phyloP scores from a whole-genome alignment of 1,284 basidiomycete species.

The Volvariella volvacea region DNA sequence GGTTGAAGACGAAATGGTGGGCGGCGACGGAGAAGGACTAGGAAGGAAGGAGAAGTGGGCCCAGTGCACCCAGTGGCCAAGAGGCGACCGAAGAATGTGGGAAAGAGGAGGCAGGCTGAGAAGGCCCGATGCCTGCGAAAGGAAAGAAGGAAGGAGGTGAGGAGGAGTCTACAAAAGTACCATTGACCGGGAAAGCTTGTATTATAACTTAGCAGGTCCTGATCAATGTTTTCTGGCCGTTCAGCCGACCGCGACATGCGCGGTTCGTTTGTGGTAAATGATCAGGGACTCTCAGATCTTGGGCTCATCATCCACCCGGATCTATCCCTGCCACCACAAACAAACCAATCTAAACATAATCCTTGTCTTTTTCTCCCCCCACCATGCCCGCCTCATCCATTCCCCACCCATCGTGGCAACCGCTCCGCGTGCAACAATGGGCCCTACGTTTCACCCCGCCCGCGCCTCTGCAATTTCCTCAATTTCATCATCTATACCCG shows the following conservation, averaged over 20 bases:
- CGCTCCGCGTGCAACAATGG: too few relatives aligned
- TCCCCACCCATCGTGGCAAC: neutral
- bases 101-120: too few relatives aligned
- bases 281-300: neutral
- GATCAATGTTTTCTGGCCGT: constrained; percentile 5
- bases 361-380: neutral
- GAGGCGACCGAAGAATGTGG: too few relatives aligned
- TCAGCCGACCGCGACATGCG: constrained; percentile 5
- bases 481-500: too few relatives aligned
- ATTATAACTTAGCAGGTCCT: constrained; percentile 9
- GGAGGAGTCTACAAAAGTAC: constrained; percentile 2
- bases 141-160: too few relatives aligned
- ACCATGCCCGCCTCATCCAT: neutral
- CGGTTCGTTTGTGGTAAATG: constrained; percentile 2
- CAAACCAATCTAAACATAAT: too few relatives aligned
- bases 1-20: too few relatives aligned
- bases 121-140: too few relatives aligned
- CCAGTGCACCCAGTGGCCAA: neutral
- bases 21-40: neutral
- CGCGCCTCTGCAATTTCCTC: too few relatives aligned
- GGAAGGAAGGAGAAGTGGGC: neutral
- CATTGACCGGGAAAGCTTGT: constrained; percentile 11
- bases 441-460: too few relatives aligned
- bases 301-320: neutral
- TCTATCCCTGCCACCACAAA: neutral